A percentile compares a stretch with the other conserved stretches of the same genome.
These are phyloP conservation scores for Aegilops bicornis DNA, from an alignment of 176 grass and related monocot species.

Conservation along the genomic window DNA sequence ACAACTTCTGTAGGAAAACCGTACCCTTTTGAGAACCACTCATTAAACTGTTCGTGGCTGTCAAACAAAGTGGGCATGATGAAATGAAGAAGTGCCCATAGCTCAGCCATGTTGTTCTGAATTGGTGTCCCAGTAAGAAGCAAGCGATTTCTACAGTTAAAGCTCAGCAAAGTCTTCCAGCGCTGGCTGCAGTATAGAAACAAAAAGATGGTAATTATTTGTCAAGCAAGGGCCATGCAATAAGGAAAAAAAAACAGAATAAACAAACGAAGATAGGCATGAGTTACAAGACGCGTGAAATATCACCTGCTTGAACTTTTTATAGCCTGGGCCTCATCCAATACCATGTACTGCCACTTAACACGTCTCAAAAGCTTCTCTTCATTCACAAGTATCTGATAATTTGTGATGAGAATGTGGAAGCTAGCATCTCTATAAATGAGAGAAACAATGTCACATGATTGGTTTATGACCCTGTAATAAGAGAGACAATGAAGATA, in stretches of 20 bases:
- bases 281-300: background rate
- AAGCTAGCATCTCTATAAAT: conserved; percentile 80
- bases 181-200: conserved; percentile 72
- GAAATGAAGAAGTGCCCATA: conserved; percentile 99
- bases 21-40: conserved; percentile 99
- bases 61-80: conserved; percentile 99
- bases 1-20: conserved; percentile 13
- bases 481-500: conserved; percentile 9
- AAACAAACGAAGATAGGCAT: conserved; percentile 7
- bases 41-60: conserved; percentile 97
- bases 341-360: conserved; percentile 99
- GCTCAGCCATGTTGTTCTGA: conserved; percentile 99
- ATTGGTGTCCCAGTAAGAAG: conserved; percentile 98
- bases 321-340: conserved; percentile 99
- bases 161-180: conserved; percentile 95
- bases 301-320: conserved; percentile 96
- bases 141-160: conserved; percentile 99
- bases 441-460: conserved; percentile 30
- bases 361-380: conserved; percentile 94
- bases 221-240: conserved; percentile 21
- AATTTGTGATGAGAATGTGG: conserved; percentile 99
- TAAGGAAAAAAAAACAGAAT: background rate
- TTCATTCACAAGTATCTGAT: conserved; percentile 96
- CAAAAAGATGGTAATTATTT: conserved; percentile 22
- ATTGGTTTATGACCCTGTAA: conserved; percentile 18